Percentiles rank a stretch among this genome's conserved stretches.
These are phyloP conservation scores for Beauveria brongniartii DNA, from an alignment of 2,329 filamentous ascomycete species.

Conservation along the genomic window DNA sequence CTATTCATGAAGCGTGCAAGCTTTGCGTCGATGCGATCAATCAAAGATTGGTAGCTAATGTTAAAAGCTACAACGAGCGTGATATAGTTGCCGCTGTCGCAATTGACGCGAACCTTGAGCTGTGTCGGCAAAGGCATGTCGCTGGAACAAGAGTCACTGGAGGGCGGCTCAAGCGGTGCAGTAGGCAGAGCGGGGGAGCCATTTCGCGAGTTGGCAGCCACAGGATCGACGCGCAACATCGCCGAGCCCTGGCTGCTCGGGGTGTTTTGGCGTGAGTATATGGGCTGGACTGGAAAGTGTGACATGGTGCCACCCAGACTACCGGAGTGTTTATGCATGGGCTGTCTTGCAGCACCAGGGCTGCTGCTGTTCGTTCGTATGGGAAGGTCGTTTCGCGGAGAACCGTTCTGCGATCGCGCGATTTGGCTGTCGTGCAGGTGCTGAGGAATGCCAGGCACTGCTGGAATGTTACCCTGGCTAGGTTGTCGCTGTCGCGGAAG, in stretches of 20 bases:
- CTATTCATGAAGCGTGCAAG: slow-evolving; percentile 77
- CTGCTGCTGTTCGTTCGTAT: slow-evolving; percentile 63
- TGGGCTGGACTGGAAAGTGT: slow-evolving; percentile 48
- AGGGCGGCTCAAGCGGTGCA: slow-evolving; percentile 19
- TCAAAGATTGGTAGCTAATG: slow-evolving; percentile 86
- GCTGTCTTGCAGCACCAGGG: slow-evolving; percentile 57
- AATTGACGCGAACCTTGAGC: slow-evolving; percentile 92
- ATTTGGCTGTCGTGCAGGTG: slow-evolving; percentile 59
- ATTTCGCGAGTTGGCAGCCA: slow-evolving; percentile 32
- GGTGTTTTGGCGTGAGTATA: slow-evolving; percentile 41
- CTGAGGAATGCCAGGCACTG: slow-evolving; percentile 67
- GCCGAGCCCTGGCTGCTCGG: slow-evolving; percentile 27
- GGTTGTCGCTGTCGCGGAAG: slow-evolving; percentile 48
- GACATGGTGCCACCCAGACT: slow-evolving; percentile 45
- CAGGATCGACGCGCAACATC: slow-evolving; percentile 31
- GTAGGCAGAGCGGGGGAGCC: slow-evolving; percentile 40
- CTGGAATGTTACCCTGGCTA: slow-evolving; percentile 51
- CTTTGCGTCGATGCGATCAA: slow-evolving; percentile 94
- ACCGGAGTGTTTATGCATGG: slow-evolving; percentile 40
- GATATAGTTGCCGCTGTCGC: slow-evolving; percentile 75
- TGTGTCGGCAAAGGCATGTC: slow-evolving; percentile 59
- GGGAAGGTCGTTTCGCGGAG: slow-evolving; percentile 62
- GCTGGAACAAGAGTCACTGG: slow-evolving; percentile 28
- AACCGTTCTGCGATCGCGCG: slow-evolving; percentile 74
- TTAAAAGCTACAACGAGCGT: slow-evolving; percentile 95